Evolutionary conservation across 2,329 filamentous ascomycete genomes (phyloP), one percentile per base, ranked within the genome.

Genomic region (Ampelomyces quisqualis): DNA sequence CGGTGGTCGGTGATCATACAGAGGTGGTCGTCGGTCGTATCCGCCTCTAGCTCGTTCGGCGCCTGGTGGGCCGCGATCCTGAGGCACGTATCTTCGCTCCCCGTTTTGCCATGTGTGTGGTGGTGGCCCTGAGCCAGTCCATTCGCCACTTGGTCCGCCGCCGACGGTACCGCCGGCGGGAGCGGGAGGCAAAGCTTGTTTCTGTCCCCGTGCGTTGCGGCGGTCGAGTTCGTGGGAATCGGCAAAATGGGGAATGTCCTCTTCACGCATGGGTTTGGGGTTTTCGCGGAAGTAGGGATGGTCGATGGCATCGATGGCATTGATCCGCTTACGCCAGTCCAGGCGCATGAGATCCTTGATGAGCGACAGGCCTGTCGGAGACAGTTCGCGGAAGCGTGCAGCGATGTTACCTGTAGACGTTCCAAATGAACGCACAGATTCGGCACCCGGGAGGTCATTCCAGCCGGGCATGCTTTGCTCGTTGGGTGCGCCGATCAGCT

Each of bases 141-240:
- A 82, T 49, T 81, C 78, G 21, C 75, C 74, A 45, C 80, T 79
- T 7, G 77, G 74, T 8, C 77, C 80, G 58, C 89, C 82, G 10
- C 91, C 91, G 3, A 95, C 90, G 1, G 88, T 90, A 3, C 89
- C 91, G 9, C 90, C 91, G 55, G 91, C 90, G 0, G 93, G 93
- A 1, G 91, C 93, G 9, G 93, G 91, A 3, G 91, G 91, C 8
- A 91, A 77, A 15, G 84, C 86, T 15, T 86, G 86, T 61, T 88
- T 88, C 59, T 93, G 85, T 43, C 90, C 86, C 53, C 94, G 85
- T 56, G 90, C 91, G 69, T 91, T 94, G 65, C 90, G 82, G 35
- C 91, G 81, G 65, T 98, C 93, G n/a, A 97, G 76, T 68, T 98
- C 93, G 69, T 98, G 93, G 30, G 90, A 95, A 59, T 96, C 91